phyloP scores from a whole-genome alignment of 495 filamentous ascomycete species.

The Clavariopsis aquatica region DNA sequence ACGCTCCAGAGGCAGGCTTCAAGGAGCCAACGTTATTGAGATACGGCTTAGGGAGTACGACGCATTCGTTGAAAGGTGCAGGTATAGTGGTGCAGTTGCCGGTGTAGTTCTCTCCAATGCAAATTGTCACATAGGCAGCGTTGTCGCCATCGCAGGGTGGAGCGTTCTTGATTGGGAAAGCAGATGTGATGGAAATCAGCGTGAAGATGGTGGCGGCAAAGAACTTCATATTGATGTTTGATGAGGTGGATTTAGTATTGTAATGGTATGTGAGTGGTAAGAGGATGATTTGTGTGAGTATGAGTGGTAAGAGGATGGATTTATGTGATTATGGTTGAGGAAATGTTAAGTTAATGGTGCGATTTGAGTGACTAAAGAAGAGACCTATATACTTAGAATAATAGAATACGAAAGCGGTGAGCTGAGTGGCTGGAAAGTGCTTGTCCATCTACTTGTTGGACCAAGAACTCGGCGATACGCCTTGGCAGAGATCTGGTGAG shows the following conservation, averaged over 20 bases:
- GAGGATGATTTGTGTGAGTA: conserved; percentile 2
- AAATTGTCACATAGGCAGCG: conserved; percentile 18
- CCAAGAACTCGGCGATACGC: too few relatives aligned
- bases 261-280: neutral
- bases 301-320: neutral
- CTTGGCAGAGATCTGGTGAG: too few relatives aligned
- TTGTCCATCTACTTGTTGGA: too few relatives aligned
- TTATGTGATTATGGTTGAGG: neutral
- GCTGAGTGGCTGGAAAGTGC: neutral
- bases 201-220: conserved; percentile 15
- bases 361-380: neutral
- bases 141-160: conserved; percentile 1
- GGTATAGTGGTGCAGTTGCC: conserved; percentile 7
- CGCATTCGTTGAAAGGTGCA: conserved; percentile 24
- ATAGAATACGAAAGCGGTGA: neutral
- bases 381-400: neutral
- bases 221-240: conserved; percentile 34
- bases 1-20: conserved; percentile 14
- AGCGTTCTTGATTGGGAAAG: conserved; percentile 10
- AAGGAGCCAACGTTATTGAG: conserved; percentile 26
- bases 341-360: neutral
- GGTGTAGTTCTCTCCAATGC: conserved; percentile 21
- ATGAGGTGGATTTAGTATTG: neutral
- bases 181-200: conserved; percentile 20
- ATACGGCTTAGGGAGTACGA: conserved; percentile 2